phyloP scores from a whole-genome alignment of 768 basidiomycete genomes.

The Tylopilus balloui region DNA sequence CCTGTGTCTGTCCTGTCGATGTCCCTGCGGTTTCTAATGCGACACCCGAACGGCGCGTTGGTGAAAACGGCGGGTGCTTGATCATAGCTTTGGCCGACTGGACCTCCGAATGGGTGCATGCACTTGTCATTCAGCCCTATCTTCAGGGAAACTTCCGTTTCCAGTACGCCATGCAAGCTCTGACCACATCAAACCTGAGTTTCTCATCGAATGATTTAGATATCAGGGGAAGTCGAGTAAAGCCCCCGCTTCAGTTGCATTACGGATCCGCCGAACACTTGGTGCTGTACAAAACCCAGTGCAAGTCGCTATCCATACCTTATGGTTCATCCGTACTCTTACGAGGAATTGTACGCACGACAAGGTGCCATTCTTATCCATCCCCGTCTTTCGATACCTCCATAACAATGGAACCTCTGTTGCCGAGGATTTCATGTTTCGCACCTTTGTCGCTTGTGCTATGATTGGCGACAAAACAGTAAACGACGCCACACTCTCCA shows the following conservation, averaged over 20 bases:
- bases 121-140: slow-evolving; percentile 22
- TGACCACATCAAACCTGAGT: neutral
- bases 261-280: slow-evolving; percentile 22
- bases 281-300: slow-evolving; percentile 23
- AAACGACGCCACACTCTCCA: slow-evolving; percentile 30
- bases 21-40: neutral
- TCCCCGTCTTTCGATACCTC: slow-evolving; percentile 30
- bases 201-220: slow-evolving; percentile 6
- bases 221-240: slow-evolving; percentile 10
- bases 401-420: slow-evolving; percentile 24
- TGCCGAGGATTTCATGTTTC: slow-evolving; percentile 35
- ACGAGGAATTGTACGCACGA: slow-evolving; percentile 11
- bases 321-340: slow-evolving; percentile 33
- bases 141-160: slow-evolving; percentile 14
- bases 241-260: slow-evolving; percentile 8
- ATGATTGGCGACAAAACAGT: slow-evolving; percentile 35
- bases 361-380: slow-evolving; percentile 24
- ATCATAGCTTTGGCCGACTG: slow-evolving; percentile 20
- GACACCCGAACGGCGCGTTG: neutral
- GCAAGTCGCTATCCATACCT: slow-evolving; percentile 27
- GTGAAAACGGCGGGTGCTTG: slow-evolving; percentile 4
- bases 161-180: slow-evolving; percentile 16
- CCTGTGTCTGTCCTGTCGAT: neutral
- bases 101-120: slow-evolving; percentile 26
- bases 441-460: slow-evolving; percentile 31